Base-by-base conservation (phyloP, 352 stramenopile genomes). In the Blastocystis sp. region DNA sequence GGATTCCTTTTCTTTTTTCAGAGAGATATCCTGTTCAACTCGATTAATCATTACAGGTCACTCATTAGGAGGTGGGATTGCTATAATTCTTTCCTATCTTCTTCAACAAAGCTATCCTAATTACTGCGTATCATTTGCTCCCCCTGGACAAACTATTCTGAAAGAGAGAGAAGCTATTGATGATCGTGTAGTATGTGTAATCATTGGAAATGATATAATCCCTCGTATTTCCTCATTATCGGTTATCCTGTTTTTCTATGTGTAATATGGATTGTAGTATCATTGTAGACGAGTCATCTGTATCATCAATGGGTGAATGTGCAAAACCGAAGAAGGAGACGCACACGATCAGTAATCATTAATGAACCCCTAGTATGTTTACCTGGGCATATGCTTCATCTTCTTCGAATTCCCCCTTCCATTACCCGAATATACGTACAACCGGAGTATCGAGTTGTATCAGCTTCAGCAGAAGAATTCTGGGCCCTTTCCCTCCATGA, bases 131-230 rank as follows among this genome's bases (percentile, higher is more conserved):
- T 48, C 40, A 0, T 81, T 81, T 33, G 58, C 69, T n/a, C 69
- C 69, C 27, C 69, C 69, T 44, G 69, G 69, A 33, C 69, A 81
- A 35, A 59, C 42, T 0, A 62, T 81, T 22, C 33, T 76, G 13
- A n/a, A 76, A 9, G 9, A 22, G 11, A 37, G n/a, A 42, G 24
- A 62, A 64, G 42, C n/a, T 3, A 19, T 42, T 27, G 1, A 30
- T 13, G n/a, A 57, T 13, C 22, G 60, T 9, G 30, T 81, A 30
- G 24, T 11, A 17, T 59, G 53, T 62, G 53, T 81, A 1, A 62
- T 81, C 48, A 51, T 81, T 40, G 69, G 69, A 4, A 81, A 81
- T 30, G 69, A 81, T 4, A n/a, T 81, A 1, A 19, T 81, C n/a
- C 69, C 69, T n/a, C 69, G 44, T 0, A 42, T 81, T 5, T 64